phyloP scores from a whole-genome alignment of 1,139 yeast genomes.

The Torulaspora globosa region DNA sequence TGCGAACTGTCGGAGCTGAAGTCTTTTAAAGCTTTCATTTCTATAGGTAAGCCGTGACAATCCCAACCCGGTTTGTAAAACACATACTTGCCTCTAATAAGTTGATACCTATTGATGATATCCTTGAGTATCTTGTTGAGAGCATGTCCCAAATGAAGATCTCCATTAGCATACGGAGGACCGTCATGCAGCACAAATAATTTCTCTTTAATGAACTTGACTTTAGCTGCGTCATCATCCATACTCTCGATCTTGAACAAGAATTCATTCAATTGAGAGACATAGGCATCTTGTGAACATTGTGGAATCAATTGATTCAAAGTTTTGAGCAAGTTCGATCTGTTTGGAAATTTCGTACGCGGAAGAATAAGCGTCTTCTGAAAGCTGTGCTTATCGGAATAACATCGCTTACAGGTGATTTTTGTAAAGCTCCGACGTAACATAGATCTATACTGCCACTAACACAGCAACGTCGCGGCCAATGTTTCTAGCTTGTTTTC shows the following conservation, averaged over 20 bases:
- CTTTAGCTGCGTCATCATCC: slow-evolving; percentile 13
- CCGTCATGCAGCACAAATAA: slow-evolving; percentile 87
- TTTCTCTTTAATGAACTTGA: slow-evolving; percentile 31
- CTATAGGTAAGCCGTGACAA: slow-evolving; percentile 97
- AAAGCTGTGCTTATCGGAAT: slow-evolving; percentile 37
- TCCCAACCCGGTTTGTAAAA: slow-evolving; percentile 95
- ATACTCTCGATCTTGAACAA: slow-evolving; percentile 15
- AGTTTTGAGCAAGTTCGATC: slow-evolving; percentile 42
- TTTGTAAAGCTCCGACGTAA: slow-evolving; percentile 4
- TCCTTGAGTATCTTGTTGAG: slow-evolving; percentile 86
- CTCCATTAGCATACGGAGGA: slow-evolving; percentile 97
- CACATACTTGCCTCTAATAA: slow-evolving; percentile 58
- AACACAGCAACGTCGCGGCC: not conserved
- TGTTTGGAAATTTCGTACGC: slow-evolving; percentile 47
- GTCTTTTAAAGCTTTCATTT: slow-evolving; percentile 63
- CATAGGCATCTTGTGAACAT: slow-evolving; percentile 38
- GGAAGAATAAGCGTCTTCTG: slow-evolving; percentile 53
- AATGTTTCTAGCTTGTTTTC: not conserved
- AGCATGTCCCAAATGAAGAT: slow-evolving; percentile 90
- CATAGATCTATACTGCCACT: slow-evolving; percentile 1
- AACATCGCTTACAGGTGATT: slow-evolving; percentile 7
- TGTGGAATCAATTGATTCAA: slow-evolving; percentile 37
- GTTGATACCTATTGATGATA: slow-evolving; percentile 67
- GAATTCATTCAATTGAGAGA: slow-evolving; percentile 33
- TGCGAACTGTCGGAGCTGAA: slow-evolving; percentile 33